Conservation (phyloP, 768 basidiomycete genomes). For the Pisolithus microcarpus region DNA sequence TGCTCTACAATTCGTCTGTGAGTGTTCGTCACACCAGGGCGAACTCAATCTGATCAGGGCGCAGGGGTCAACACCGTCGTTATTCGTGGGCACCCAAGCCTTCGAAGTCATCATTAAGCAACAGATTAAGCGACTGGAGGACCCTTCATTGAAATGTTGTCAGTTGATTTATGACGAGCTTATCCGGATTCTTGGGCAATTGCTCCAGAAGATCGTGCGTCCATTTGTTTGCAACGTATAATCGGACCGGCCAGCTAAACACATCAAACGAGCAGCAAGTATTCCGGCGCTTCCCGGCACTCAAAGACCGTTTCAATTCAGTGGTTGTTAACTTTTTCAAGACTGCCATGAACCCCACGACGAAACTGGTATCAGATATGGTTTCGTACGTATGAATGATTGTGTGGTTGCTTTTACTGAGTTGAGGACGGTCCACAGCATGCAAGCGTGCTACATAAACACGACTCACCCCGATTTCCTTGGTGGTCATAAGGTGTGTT, state of each 20-base stretch:
- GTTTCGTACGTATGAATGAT: constrained; percentile 57
- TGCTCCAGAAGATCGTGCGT: constrained; percentile 83
- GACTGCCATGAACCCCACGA: constrained; percentile 86
- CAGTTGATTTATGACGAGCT: constrained; percentile 96
- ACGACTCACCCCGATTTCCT: constrained; percentile 99
- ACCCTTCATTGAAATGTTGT: constrained; percentile 89
- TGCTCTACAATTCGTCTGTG: constrained; percentile 96
- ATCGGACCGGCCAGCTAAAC: constrained; percentile 1
- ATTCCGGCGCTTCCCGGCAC: constrained; percentile 94
- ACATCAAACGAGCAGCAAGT: constrained; percentile 55
- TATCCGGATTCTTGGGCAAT: constrained; percentile 88
- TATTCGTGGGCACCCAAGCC: constrained; percentile 95
- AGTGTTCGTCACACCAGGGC: constrained; percentile 23
- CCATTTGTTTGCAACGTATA: neutral
- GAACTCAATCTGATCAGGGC: neutral
- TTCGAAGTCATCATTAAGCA: constrained; percentile 99
- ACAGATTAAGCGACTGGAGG: constrained; percentile 95
- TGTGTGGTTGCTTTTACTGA: neutral
- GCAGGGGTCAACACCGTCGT: constrained; percentile 89
- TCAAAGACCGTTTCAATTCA: constrained; percentile 91
- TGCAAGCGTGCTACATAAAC: constrained; percentile 99
- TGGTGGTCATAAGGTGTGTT: constrained; percentile 76
- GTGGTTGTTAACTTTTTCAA: constrained; percentile 98
- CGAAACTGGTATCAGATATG: constrained; percentile 89
- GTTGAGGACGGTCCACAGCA: constrained; percentile 37